Conservation (phyloP, 805 yeast species). For the Teunomyces kruisii region DNA sequence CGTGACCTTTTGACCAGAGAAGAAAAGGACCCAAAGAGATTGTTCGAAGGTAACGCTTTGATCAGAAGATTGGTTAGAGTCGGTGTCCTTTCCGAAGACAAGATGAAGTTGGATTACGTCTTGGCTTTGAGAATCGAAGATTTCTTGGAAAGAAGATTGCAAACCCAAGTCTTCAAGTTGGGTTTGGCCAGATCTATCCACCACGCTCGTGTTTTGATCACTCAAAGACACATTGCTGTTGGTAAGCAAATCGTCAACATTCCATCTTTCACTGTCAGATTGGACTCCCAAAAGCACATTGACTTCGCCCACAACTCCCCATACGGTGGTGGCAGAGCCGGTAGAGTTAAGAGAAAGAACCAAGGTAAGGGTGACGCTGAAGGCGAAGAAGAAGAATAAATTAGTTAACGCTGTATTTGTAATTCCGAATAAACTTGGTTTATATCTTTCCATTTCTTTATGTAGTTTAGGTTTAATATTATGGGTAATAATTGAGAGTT, state of each 20-base stretch:
- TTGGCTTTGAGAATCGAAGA: conserved; percentile 97
- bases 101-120: conserved; percentile 99
- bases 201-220: conserved; percentile 98
- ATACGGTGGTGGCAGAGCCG: conserved; percentile 99
- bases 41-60: conserved; percentile 99
- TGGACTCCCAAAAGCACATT: conserved; percentile 99
- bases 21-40: conserved; percentile 99
- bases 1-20: conserved; percentile 99
- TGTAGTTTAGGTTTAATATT: conserved; percentile 10
- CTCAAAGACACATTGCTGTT: conserved; percentile 99
- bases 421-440: conserved; percentile 11
- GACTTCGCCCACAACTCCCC: conserved; percentile 99
- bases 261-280: conserved; percentile 99
- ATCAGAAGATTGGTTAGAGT: conserved; percentile 98
- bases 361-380: conserved; percentile 62
- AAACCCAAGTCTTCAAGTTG: conserved; percentile 99
- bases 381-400: conserved; percentile 75
- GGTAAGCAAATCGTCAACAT: conserved; percentile 99
- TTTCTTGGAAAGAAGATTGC: conserved; percentile 99
- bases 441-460: conserved; percentile 10
- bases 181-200: conserved; percentile 99
- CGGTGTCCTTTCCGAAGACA: conserved; percentile 98
- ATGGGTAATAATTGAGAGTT: conserved; percentile 2
- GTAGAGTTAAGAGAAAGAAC: conserved; percentile 98
- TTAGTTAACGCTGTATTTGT: conserved; percentile 20